Base-by-base conservation (phyloP, 2,329 filamentous ascomycete species). In the Cladophialophora chaetospira region DNA sequence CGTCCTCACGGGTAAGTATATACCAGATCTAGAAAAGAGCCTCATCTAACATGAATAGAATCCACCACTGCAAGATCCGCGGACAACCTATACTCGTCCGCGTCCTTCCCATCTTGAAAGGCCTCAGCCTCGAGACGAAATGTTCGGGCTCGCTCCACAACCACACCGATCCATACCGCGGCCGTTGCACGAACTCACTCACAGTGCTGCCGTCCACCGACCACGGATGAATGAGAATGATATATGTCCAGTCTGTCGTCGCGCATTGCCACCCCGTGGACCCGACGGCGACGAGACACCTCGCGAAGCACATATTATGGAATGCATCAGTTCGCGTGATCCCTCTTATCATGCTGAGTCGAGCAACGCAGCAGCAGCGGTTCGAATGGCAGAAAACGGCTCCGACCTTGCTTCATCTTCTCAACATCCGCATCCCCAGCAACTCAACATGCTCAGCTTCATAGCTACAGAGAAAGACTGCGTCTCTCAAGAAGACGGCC, bases 391-490 rank as follows among this genome's bases (percentile, higher is more conserved):
- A 17, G 17, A 29, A 13, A 31, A 9, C 11, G 33, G 25, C 6
- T 19, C 23, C 23, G 10, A 31, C 11, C 13, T 17, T 25, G 26
- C 48, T 17, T 23, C 35, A 35, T 26, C 36, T 15, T 42, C 48
- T 17, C 48, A 19, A 55, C 68, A 15, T 13, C 62, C 65, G 13
- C 65, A 65, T 10, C 64, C 66, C 13, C 50, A 62, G 1, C 64
- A 67, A 19, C 60, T 72, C 10, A 70, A 71, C 13, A 76, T 77
- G 73, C 62, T 76, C 11, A 67, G 67, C 1, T 86, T 84, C 62
- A 75, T 71, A 4, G 83, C 84, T 0, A 85, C 80, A 0, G 84
- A 87, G 68, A 87, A 87, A 66, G 84, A 87, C 60, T 86, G 83
- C 63, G 67, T 81, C 1, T 78, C 79, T 4, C 71, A 75, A 19